Evolutionary conservation across 495 filamentous ascomycete species (phyloP), one percentile per base, ranked within the genome.

Genomic region (Astrothelium subdiscretum): DNA sequence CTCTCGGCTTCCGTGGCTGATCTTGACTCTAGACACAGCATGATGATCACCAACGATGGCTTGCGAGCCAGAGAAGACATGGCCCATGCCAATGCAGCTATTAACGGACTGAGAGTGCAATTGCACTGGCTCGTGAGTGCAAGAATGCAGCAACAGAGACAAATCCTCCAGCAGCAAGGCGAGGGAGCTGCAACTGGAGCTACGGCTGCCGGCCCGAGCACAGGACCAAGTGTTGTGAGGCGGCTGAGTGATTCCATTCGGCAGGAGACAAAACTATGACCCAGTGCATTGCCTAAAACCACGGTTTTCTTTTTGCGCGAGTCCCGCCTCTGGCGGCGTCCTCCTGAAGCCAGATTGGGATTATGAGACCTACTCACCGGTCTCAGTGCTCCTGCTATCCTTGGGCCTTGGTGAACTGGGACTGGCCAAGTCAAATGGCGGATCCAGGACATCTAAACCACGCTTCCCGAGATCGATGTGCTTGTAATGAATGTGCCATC

Each of bases 11-110:
- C 78, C n/a, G 72, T 86, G 27, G 77, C 77, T 3, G 85, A 87
- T 26, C 76, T 87, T 51, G 86, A 89, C 63, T 82, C 81, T 12
- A 80, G 83, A 26, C 81, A 83, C 31, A 85, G 78, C 69, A 85
- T 88, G 84, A 78, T 85, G 60, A 76, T 85, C 58, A 80, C 89
- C 76, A 88, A 85, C 68, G 86, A 88, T 70, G 83, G 76, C 42
- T 75, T 88, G 31, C 81, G 84, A 6, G 77, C 80, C 57, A 84
- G 87, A 61, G 86, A 89, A 66, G 85, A 89, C 62, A 79, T 87
- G 73, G 79, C 83, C 1, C 83, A 85, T 60, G 82, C 82, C 0
- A 85, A 84, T 60, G 84, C 86, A 5, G 85, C 83, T 18, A 77
- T 89, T 52, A 79, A 77, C 64, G 78, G 77, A 29, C 78, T 88